These are phyloP conservation scores for Cudoniella acicularis DNA, from an alignment of 495 filamentous ascomycete genomes.

Conservation along the genomic window DNA sequence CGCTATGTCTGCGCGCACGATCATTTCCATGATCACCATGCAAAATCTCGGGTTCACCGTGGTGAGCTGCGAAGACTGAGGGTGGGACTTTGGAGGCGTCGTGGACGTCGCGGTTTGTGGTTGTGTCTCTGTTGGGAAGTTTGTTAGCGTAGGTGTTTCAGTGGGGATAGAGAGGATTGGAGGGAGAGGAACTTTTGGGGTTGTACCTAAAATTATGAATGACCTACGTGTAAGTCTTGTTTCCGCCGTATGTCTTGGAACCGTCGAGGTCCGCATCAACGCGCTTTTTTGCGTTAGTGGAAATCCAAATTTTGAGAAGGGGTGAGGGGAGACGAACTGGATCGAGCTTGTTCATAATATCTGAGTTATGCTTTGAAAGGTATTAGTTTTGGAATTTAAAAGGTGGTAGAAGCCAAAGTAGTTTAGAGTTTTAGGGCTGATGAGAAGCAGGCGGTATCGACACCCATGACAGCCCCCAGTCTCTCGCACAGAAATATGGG, in stretches of 20 bases:
- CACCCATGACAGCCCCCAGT: too few species aligned
- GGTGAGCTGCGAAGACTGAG: conserved; percentile 34
- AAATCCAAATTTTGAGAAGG: neutral
- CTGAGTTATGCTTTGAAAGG: conserved; percentile 36
- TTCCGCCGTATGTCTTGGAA: conserved; percentile 22
- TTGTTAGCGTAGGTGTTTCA: too few species aligned
- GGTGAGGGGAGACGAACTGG: neutral
- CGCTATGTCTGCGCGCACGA: conserved; percentile 36
- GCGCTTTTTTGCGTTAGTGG: conserved; percentile 29
- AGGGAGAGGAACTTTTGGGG: neutral
- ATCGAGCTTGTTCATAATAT: conserved; percentile 29
- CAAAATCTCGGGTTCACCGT: conserved; percentile 36
- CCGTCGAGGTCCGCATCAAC: conserved; percentile 26
- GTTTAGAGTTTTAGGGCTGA: too few species aligned
- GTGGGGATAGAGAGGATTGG: neutral
- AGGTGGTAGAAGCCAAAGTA: too few species aligned
- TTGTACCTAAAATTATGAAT: neutral
- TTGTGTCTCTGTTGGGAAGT: neutral
- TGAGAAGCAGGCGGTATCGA: too few species aligned
- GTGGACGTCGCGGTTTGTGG: conserved; percentile 32
- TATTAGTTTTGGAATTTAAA: too few species aligned
- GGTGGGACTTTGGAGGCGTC: conserved; percentile 48
- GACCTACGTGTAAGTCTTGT: conserved; percentile 22
- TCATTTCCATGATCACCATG: conserved; percentile 34
- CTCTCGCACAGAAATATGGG: too few species aligned